These are phyloP conservation scores for Diplodia sapinea DNA, from an alignment of 2,329 filamentous ascomycete genomes.

Conservation along the genomic window DNA sequence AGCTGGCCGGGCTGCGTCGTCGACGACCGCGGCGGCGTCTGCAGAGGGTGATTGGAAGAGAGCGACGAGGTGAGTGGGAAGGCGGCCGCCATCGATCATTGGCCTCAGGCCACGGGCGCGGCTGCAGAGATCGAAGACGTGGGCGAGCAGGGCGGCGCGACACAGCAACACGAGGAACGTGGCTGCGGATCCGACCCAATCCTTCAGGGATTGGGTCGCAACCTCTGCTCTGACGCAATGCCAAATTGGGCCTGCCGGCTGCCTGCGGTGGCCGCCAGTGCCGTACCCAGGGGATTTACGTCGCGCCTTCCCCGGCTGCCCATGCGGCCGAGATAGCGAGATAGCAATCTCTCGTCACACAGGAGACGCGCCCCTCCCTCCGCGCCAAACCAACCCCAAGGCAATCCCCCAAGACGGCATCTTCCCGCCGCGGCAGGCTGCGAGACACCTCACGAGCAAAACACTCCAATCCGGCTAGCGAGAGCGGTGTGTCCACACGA, in stretches of 20 bases:
- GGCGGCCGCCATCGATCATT: constrained; percentile 8
- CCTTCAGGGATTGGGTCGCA: constrained; percentile 6
- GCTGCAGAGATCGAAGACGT: neutral
- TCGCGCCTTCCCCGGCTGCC: neutral
- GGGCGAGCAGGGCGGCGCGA: neutral
- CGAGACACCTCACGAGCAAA: neutral
- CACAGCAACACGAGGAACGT: constrained; percentile 12
- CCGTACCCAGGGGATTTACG: neutral
- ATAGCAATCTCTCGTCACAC: constrained; percentile 17
- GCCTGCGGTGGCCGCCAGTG: neutral
- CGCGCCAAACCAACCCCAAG: neutral
- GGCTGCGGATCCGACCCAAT: constrained; percentile 6
- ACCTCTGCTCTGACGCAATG: constrained; percentile 18
- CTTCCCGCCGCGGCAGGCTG: neutral
- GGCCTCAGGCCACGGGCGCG: constrained; percentile 4
- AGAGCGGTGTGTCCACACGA: constrained; percentile 3
- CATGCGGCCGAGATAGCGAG: constrained; percentile 13
- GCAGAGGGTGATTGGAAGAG: neutral
- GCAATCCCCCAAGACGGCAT: neutral
- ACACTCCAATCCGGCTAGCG: neutral
- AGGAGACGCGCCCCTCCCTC: neutral
- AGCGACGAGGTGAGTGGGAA: constrained; percentile 3
- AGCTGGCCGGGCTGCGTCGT: neutral
- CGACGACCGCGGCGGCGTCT: neutral
- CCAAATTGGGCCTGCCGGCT: constrained; percentile 1